Percentiles rank a stretch among this genome's conserved stretches.
phyloP scores from a whole-genome alignment of 257 asterid genomes.

The Primulina tabacum region DNA sequence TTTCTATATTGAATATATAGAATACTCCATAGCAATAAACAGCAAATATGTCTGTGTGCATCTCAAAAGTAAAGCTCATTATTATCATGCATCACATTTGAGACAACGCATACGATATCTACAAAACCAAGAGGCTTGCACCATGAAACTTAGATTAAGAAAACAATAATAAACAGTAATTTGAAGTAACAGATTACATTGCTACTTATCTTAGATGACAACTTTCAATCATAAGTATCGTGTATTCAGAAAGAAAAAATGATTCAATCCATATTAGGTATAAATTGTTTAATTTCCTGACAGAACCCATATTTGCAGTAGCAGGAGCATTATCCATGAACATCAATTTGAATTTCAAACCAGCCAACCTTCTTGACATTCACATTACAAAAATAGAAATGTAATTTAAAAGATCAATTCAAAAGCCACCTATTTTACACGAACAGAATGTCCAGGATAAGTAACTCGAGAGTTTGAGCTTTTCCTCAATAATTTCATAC shows the following conservation, averaged over 20 bases:
- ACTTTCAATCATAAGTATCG: background rate
- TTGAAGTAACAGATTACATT: background rate
- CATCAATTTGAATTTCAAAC: background rate
- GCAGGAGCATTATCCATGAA: constrained; percentile 1
- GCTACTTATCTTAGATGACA: constrained; percentile 4
- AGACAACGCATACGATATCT: background rate
- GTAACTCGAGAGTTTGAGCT: constrained; percentile 71
- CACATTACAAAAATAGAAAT: constrained; percentile 11
- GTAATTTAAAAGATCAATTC: background rate
- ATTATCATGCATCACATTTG: background rate
- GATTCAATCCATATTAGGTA: background rate
- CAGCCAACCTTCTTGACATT: constrained; percentile 14
- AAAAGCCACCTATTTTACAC: constrained; percentile 65
- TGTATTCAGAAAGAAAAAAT: constrained; percentile 7
- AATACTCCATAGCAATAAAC: background rate
- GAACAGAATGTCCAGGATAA: constrained; percentile 98
- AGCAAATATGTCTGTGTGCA: background rate
- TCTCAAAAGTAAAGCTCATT: constrained; percentile 4
- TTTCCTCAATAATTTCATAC: constrained; percentile 83
- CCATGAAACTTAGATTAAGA: background rate
- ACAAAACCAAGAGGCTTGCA: constrained; percentile 1
- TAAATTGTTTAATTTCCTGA: constrained; percentile 3
- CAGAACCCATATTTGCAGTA: background rate
- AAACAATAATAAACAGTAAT: background rate
- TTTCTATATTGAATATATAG: background rate